Evolutionary conservation across 306 rosid genomes (phyloP).

Genomic region (Vigna radiata): DNA sequence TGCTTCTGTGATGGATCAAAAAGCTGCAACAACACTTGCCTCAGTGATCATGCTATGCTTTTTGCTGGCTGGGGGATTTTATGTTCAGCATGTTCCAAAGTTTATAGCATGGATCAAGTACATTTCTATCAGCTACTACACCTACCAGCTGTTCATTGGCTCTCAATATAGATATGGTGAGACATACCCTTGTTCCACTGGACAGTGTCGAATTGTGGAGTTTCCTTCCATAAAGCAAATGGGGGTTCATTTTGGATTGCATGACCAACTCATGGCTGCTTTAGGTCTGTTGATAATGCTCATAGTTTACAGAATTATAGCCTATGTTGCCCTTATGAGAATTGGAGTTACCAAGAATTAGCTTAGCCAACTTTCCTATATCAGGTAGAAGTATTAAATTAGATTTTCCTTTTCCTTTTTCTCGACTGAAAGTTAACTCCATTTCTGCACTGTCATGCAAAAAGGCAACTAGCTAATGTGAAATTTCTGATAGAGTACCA

Average conservation of each 20-base stretch:
- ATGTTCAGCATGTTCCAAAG: constrained; percentile 65
- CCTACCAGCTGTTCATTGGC: constrained; percentile 60
- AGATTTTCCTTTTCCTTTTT: background rate
- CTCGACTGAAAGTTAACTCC: background rate
- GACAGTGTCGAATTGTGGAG: constrained; percentile 50
- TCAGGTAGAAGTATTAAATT: background rate
- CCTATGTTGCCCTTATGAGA: constrained; percentile 72
- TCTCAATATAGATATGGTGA: constrained; percentile 59
- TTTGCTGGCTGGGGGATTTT: constrained; percentile 65
- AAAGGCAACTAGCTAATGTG: background rate
- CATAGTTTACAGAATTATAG: constrained; percentile 65
- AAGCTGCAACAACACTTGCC: constrained; percentile 63
- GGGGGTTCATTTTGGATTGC: constrained; percentile 48
- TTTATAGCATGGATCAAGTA: constrained; percentile 71
- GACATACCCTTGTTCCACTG: constrained; percentile 56
- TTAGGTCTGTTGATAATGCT: constrained; percentile 65
- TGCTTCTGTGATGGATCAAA: constrained; percentile 62
- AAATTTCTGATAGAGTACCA: background rate
- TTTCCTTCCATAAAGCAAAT: constrained; percentile 57
- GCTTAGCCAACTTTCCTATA: background rate
- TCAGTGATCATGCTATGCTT: constrained; percentile 70
- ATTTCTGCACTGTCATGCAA: background rate
- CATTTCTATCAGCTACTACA: constrained; percentile 55
- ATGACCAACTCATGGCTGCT: constrained; percentile 37
- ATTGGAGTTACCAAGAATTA: constrained; percentile 60